Evolutionary conservation across 345 rosid genomes (phyloP).

Genomic region (Brassica napus): DNA sequence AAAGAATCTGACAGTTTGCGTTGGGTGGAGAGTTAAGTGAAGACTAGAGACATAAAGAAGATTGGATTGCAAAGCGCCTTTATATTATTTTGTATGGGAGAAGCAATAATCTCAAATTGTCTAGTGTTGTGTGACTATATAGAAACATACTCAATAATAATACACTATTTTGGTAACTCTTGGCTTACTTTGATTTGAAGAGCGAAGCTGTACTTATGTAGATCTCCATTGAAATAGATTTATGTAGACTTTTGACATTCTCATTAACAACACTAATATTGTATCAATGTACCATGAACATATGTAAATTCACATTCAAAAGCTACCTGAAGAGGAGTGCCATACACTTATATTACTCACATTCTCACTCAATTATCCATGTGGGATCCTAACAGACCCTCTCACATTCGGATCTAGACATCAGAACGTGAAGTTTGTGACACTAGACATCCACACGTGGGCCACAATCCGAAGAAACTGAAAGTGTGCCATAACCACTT

Average conservation of each 20-base stretch:
- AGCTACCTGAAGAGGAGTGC: not conserved
- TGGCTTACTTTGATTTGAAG: not conserved
- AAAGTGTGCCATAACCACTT: not conserved
- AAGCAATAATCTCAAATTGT: not conserved
- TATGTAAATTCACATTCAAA: not conserved
- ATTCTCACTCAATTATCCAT: not conserved
- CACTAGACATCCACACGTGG: not conserved
- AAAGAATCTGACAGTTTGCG: conserved; percentile 23
- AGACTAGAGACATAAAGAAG: conserved; percentile 13
- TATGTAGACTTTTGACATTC: not conserved
- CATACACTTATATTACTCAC: not conserved
- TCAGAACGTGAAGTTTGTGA: not conserved
- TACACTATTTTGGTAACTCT: not conserved
- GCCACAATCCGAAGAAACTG: not conserved
- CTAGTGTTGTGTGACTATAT: conserved; percentile 24
- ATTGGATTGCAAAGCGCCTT: not conserved
- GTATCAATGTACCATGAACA: not conserved
- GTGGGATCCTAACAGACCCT: not conserved
- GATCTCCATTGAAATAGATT: not conserved
- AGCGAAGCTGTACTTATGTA: not conserved
- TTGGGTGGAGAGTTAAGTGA: conserved; percentile 1
- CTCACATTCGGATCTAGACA: not conserved
- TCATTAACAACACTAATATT: not conserved
- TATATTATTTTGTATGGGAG: not conserved
- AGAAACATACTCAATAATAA: conserved; percentile 2